Conservation (phyloP, 1,284 basidiomycete genomes). For the Garcileccinum viscosum region DNA sequence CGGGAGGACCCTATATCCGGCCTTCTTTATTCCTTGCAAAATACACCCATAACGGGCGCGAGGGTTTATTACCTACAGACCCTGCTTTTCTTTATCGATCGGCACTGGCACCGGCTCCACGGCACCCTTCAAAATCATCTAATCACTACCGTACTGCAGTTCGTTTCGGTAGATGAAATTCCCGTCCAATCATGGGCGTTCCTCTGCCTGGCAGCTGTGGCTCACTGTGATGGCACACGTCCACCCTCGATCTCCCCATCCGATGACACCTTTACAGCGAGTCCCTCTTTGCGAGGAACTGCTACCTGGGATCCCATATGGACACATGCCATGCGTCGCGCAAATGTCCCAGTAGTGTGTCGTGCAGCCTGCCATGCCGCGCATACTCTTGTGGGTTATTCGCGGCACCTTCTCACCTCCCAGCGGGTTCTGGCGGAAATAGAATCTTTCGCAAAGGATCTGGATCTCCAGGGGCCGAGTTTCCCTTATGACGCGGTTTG, state of each 20-base stretch:
- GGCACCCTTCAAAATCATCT: conserved; percentile 61
- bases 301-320: conserved; percentile 78
- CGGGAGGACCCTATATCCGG: conserved; percentile 65
- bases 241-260: conserved; percentile 11
- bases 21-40: conserved; percentile 60
- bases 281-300: conserved; percentile 24
- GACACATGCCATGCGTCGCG: conserved; percentile 80
- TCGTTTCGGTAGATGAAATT: conserved; percentile 70
- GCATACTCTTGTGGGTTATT: conserved; percentile 54
- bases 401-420: conserved; percentile 53
- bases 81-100: conserved; percentile 83
- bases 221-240: conserved; percentile 50
- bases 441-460: conserved; percentile 75
- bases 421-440: conserved; percentile 72
- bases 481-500: conserved; percentile 88
- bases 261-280: background rate
- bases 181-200: conserved; percentile 83
- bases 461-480: conserved; percentile 87
- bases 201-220: conserved; percentile 76
- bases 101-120: conserved; percentile 72
- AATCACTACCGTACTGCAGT: conserved; percentile 58
- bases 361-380: conserved; percentile 85
- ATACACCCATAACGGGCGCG: conserved; percentile 36
- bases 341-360: conserved; percentile 68
- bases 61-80: conserved; percentile 73